A percentile compares a stretch with the other conserved stretches of the same genome.
Evolutionary conservation across 192 early-diverging fungal genomes (phyloP).

Genomic region (Backusella circina): DNA sequence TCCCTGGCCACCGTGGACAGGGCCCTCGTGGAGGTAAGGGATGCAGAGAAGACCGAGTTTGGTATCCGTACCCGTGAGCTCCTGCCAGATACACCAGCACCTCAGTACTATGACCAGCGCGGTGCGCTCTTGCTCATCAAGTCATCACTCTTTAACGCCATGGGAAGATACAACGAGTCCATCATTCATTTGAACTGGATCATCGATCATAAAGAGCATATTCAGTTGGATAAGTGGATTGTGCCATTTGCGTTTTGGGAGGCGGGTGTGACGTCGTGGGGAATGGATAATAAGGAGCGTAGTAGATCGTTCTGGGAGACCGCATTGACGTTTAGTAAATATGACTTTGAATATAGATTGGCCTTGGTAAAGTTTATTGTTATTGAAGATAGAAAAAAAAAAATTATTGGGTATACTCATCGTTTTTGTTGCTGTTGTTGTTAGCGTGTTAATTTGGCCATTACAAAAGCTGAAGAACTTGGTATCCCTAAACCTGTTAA

Average conservation of each 20-base stretch:
- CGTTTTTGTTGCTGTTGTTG: neutral
- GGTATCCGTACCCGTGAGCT: slow-evolving; percentile 21
- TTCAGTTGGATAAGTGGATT: slow-evolving; percentile 42
- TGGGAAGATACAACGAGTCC: slow-evolving; percentile 33
- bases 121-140: slow-evolving; percentile 45
- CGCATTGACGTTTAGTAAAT: slow-evolving; percentile 35
- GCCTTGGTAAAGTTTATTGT: slow-evolving; percentile 23
- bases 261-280: slow-evolving; percentile 42
- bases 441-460: slow-evolving; percentile 27
- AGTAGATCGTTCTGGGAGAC: slow-evolving; percentile 42
- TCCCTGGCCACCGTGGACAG: slow-evolving; percentile 20
- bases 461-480: slow-evolving; percentile 23
- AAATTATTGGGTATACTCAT: neutral
- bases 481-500: slow-evolving; percentile 17
- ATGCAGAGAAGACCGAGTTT: slow-evolving; percentile 27
- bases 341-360: slow-evolving; percentile 48
- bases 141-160: slow-evolving; percentile 40
- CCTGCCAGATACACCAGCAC: slow-evolving; percentile 10
- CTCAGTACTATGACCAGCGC: slow-evolving; percentile 31
- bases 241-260: slow-evolving; percentile 50
- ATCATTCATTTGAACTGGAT: slow-evolving; percentile 46
- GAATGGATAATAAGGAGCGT: slow-evolving; percentile 21
- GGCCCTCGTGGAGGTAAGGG: slow-evolving; percentile 26
- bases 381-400: neutral
- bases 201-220: slow-evolving; percentile 35